These are phyloP conservation scores for Pythium coloratum DNA, from an alignment of 352 stramenopile species.

Conservation along the genomic window DNA sequence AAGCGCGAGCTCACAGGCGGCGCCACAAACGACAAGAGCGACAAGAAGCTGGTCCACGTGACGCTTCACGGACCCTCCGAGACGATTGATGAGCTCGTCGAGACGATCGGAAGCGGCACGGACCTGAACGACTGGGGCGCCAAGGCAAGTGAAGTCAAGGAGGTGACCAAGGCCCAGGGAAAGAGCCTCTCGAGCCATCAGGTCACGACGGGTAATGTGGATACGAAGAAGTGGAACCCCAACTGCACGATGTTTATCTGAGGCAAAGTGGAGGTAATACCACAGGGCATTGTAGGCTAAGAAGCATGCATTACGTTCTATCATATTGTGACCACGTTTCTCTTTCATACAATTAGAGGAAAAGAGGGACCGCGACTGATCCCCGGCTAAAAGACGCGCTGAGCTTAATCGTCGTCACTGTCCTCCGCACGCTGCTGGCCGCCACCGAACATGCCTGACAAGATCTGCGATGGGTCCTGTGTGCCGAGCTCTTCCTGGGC, in stretches of 20 bases:
- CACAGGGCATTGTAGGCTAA: background rate
- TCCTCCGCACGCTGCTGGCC: slow-evolving; percentile 49
- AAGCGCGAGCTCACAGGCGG: slow-evolving; percentile 60
- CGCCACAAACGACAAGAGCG: slow-evolving; percentile 63
- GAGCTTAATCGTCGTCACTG: slow-evolving; percentile 63
- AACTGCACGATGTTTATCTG: slow-evolving; percentile 79
- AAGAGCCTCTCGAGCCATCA: slow-evolving; percentile 48
- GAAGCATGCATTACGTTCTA: slow-evolving; percentile 11
- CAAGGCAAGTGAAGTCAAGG: slow-evolving; percentile 37
- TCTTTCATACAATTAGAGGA: slow-evolving; percentile 6
- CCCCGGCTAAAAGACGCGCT: background rate
- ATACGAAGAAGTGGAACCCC: slow-evolving; percentile 66
- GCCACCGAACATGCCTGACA: slow-evolving; percentile 76
- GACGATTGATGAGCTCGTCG: slow-evolving; percentile 48
- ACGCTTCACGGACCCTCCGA: slow-evolving; percentile 49
- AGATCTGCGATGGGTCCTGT: slow-evolving; percentile 62
- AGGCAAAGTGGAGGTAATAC: background rate
- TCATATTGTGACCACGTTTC: slow-evolving; percentile 4
- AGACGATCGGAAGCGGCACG: slow-evolving; percentile 41
- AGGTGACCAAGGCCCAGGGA: slow-evolving; percentile 41
- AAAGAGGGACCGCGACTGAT: background rate
- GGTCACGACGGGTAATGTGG: slow-evolving; percentile 71
- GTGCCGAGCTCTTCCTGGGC: slow-evolving; percentile 82
- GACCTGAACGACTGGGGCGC: slow-evolving; percentile 75
- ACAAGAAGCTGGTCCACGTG: slow-evolving; percentile 60